These are phyloP conservation scores for Brassica nigra DNA, from an alignment of 345 rosid genomes.

Conservation along the genomic window DNA sequence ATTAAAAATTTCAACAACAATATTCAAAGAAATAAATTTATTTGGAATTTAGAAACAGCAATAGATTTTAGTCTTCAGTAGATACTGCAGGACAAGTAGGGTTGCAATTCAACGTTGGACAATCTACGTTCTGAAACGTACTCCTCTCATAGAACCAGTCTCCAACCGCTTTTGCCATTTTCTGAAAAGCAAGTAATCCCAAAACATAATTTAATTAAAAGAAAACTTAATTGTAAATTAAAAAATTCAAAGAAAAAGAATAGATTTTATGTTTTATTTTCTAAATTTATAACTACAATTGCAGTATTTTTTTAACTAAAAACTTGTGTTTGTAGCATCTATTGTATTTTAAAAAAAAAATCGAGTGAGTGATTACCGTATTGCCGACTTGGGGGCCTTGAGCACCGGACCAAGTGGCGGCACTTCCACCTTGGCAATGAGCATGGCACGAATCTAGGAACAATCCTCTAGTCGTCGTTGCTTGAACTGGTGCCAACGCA, in stretches of 20 bases:
- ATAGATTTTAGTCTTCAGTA: slow-evolving; percentile 29
- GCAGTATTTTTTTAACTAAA: no score
- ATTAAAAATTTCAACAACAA: slow-evolving; percentile 9
- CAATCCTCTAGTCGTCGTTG: slow-evolving; percentile 57
- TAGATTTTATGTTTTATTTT: not conserved
- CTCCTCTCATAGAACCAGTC: slow-evolving; percentile 74
- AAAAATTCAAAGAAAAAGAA: not conserved
- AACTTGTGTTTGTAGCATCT: not conserved
- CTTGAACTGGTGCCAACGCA: slow-evolving; percentile 51
- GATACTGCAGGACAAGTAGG: slow-evolving; percentile 67
- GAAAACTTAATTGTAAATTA: not conserved
- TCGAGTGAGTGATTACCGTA: slow-evolving; percentile 43
- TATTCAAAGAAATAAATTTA: slow-evolving; percentile 15
- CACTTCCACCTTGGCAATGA: slow-evolving; percentile 83
- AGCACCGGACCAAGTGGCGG: slow-evolving; percentile 63
- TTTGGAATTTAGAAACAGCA: not conserved
- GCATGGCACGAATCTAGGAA: slow-evolving; percentile 80
- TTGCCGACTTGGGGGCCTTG: slow-evolving; percentile 57
- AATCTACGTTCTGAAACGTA: slow-evolving; percentile 67
- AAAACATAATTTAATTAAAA: not conserved
- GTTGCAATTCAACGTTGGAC: slow-evolving; percentile 77
- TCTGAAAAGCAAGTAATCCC: slow-evolving; percentile 43
- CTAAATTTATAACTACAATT: not conserved
- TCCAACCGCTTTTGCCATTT: slow-evolving; percentile 82
- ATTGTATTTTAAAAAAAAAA: not conserved